Evolutionary conservation across 2,329 filamentous ascomycete genomes (phyloP).

Genomic region (Talaromyces piceae): DNA sequence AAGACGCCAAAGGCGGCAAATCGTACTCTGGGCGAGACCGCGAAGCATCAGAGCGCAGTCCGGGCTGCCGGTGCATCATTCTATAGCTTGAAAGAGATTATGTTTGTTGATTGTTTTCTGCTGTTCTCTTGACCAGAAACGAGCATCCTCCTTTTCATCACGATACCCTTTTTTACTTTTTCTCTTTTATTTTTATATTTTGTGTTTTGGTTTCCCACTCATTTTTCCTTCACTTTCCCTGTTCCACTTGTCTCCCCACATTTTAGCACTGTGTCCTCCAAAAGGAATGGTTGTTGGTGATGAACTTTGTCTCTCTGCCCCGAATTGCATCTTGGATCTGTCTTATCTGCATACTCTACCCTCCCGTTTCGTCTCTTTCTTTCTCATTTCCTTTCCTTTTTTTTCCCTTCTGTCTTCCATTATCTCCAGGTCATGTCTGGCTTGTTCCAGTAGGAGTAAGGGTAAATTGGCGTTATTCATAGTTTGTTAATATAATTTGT

Average conservation of each 20-base stretch:
- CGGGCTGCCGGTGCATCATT: constrained; percentile 59
- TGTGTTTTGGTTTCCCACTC: neutral
- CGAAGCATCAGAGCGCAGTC: constrained; percentile 49
- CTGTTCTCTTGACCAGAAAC: neutral
- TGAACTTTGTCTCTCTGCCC: no score
- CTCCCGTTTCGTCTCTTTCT: neutral
- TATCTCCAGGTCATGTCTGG: neutral
- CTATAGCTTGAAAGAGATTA: constrained; percentile 34
- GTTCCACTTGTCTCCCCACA: neutral
- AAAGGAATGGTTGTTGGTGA: no score
- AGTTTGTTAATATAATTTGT: no score
- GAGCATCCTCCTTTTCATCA: neutral
- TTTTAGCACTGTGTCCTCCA: no score
- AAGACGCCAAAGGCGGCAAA: constrained; percentile 64
- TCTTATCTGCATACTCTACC: neutral
- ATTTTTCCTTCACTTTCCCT: neutral
- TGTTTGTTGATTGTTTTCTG: neutral
- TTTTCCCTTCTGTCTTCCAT: constrained; percentile 1
- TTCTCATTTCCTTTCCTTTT: neutral
- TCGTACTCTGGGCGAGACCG: constrained; percentile 41
- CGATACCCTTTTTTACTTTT: neutral
- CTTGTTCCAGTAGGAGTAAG: neutral
- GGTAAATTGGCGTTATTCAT: neutral
- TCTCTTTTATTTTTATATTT: no score
- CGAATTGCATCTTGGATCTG: neutral